Base-by-base conservation (phyloP, 2,329 filamentous ascomycete species). In the Talaromyces albobiverticillius region DNA sequence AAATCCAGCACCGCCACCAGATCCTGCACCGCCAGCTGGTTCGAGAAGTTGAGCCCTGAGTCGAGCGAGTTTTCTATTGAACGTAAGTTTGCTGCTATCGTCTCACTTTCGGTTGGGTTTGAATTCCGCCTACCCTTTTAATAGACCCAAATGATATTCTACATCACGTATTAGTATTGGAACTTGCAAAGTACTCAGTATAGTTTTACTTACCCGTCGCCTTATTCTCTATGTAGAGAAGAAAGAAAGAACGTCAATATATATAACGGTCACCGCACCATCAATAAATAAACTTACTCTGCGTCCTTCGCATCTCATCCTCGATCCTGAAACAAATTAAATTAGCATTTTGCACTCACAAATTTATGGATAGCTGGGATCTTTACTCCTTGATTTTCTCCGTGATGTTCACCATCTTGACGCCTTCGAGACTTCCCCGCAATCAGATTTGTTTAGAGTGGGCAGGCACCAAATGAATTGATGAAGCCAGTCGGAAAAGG, bases 301-400 rank as follows among this genome's bases (percentile, higher is more conserved):
- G 94, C 67, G 94, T 99, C 85, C 84, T 93, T 73, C 84, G 87
- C 94, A 99, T 99, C 87, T 99, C 94, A 77, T 96, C 92, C 83
- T 99, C 94, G 68, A 99, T 99, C 86, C 93, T 96, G 64, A 51
- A 54, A 51, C n/a, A 23, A 14, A 29, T n/a, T 42, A 46, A 4
- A 18, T 51, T n/a, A 61, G 42, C 26, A 8, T 36, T 18, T 4
- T 16, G n/a, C 9, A 6, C n/a, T 6, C 3, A 36, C 16, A 7
- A 8, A 14, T 36, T 36, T 36, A n/a, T 36, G n/a, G 36, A 26
- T 9, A 9, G 59, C 62, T 2, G 29, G 36, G 34, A 14, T n/a
- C 71, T 86, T 68, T 76, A 96, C 93, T 97, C 94, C 82, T 99
- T 99, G 79, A 99, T 99, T 83, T 96, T 97, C 53, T 99, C 95